Base-by-base conservation (phyloP, 2,329 filamentous ascomycete genomes). In the Microcyclospora tardicrescens region DNA sequence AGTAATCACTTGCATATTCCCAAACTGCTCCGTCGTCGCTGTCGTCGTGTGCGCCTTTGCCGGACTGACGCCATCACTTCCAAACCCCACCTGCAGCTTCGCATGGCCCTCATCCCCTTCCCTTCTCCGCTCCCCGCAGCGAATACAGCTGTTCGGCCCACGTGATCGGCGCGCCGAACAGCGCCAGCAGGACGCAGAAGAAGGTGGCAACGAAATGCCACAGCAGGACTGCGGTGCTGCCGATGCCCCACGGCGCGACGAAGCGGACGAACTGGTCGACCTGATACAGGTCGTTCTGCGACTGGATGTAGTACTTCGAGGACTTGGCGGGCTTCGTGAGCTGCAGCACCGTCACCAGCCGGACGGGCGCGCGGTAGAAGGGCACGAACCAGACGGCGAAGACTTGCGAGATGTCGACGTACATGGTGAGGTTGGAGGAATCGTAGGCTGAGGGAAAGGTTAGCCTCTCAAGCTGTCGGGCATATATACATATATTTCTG, bases 271-370 rank as follows among this genome's bases (percentile, higher is more conserved):
- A 79, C 48, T 93, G 80, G 35, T 77, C 79, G 1, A 76, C 68
- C 52, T 89, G 83, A 54, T 93, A 93, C 6, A 87, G 62, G 55
- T 94, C 85, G 47, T 93, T 78, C 56, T 94, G 86, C 13, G 68
- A 72, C 6, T 67, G 60, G 45, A 93, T 87, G 55, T 79, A 82
- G 62, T 86, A 91, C 41, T 69, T 70, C 15, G 52, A 32, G 10
- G 39, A 37, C 33, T 24, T 38, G 28, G 60, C 29, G 51, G 11
- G 31, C 42, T 43, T 38, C 37, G 36, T 42, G 35, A 61, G 52
- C 24, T 54, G 48, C 10, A 61, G 49, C 8, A 55, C 47, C 16
- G 49, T 58, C 16, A 60, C 53, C 10, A 61, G 52, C 28, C 44
- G 52, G 33, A 55, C 51, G 39, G 59, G 52, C 37, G 81, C 72